Evolutionary conservation across 805 yeast genomes (phyloP), one percentile per base, ranked within the genome.

Genomic region (Kodamaea neixiangensis): DNA sequence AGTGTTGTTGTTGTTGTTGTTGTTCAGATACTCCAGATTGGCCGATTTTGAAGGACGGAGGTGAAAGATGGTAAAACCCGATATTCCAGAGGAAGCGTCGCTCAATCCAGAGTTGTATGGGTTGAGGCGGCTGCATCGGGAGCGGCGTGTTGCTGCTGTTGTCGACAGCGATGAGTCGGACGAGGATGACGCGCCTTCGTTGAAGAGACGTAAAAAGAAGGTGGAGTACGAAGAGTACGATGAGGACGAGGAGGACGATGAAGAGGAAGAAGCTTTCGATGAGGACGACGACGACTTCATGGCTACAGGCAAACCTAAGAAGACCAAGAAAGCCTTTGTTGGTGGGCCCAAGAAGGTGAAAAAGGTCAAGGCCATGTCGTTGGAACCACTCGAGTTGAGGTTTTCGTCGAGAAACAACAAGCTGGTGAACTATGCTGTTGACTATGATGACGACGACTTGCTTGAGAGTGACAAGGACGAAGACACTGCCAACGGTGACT

Each of bases 31-130:
- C 19, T 14, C 9, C 19, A 17, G 7, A 15, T 13, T 34, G 33
- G 7, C 10, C 33, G 10, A 29, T 29, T 34, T 13, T 5, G 10
- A 17, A 35, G 39, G 17, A 14, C 19, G 17, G 17, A 35, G 10
- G 17, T 14, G 13, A 25, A 25, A 7, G 31, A 25, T 68, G 73
- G 70, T 56, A 7, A 66, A 63, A 51, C 62, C 56, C 19, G 56
- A 50, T 45, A 61, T 81, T 42, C 76, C 78, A 11, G 77, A 73
- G 39, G 91, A 85, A 52, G 79, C 85, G 14, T 74, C 80, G 49
- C 78, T 73, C 46, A 84, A 87, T 64, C 96, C 96, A 1, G 96
- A 87, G 62, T 73, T 88, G n/a, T 88, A 88, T 59, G 96, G 96
- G 1, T 73, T 88, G 49, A 80, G 96, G 68, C 78, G 96, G 57